Conservation (phyloP, 2,329 filamentous ascomycete genomes). For the Graphium sp. region DNA sequence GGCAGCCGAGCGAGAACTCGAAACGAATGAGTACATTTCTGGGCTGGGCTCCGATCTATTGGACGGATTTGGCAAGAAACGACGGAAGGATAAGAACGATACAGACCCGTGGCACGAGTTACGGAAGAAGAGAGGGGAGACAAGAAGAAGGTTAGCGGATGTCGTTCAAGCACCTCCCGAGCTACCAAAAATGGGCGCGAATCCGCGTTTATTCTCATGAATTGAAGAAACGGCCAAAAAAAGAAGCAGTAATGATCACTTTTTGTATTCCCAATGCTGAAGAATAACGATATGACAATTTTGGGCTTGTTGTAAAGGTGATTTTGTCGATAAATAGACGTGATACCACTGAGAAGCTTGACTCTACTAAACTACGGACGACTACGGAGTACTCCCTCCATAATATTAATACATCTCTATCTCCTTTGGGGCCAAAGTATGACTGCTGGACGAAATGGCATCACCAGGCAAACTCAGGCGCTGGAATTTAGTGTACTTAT, state of each 20-base stretch:
- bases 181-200: constrained; percentile 30
- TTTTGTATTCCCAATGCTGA: neutral
- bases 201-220: neutral
- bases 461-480: no score
- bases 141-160: constrained; percentile 31
- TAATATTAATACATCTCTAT: no score
- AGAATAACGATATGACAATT: no score
- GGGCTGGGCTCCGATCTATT: constrained; percentile 17
- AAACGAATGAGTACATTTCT: constrained; percentile 36
- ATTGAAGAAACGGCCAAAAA: constrained; percentile 1
- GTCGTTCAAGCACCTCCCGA: constrained; percentile 63
- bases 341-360: no score
- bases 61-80: constrained; percentile 18
- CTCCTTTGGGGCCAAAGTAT: no score
- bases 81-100: constrained; percentile 26
- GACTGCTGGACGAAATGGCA: no score
- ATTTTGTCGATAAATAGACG: no score
- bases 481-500: no score
- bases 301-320: no score
- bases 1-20: constrained; percentile 45
- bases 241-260: neutral
- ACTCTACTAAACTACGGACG: no score
- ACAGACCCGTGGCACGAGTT: constrained; percentile 64
- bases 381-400: no score
- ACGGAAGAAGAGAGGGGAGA: constrained; percentile 46